phyloP scores from a whole-genome alignment of 1,284 basidiomycete genomes.

The Mixia osmundae region DNA sequence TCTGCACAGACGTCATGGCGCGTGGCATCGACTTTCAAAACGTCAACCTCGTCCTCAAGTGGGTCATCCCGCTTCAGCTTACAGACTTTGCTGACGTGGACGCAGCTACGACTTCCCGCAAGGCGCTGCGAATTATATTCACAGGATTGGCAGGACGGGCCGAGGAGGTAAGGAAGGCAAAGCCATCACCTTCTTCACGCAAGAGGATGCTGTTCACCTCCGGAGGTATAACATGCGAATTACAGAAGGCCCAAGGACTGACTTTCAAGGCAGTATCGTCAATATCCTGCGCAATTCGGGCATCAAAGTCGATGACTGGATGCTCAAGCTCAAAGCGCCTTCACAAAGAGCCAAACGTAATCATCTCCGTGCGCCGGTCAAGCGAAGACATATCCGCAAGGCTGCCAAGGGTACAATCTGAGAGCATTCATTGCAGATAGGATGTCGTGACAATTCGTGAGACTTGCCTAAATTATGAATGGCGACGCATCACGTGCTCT shows the following conservation, averaged over 20 bases:
- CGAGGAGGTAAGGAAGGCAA: conserved; percentile 74
- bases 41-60: conserved; percentile 83
- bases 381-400: too few species aligned
- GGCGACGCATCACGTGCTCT: too few species aligned
- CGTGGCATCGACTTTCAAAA: conserved; percentile 96
- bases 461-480: too few species aligned
- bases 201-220: conserved; percentile 72
- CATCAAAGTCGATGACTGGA: conserved; percentile 72
- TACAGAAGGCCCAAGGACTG: not conserved
- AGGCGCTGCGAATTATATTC: conserved; percentile 79
- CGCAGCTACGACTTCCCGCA: conserved; percentile 50
- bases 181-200: conserved; percentile 85
- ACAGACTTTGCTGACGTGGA: not conserved
- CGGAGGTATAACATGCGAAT: conserved; percentile 41
- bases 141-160: conserved; percentile 86
- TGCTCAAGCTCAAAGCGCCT: conserved; percentile 36
- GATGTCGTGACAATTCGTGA: too few species aligned
- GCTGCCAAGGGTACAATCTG: too few species aligned
- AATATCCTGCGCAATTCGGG: conserved; percentile 82
- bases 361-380: not conserved
- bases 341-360: conserved; percentile 19
- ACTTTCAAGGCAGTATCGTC: conserved; percentile 40
- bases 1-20: conserved; percentile 84
- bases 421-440: too few species aligned
- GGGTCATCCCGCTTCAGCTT: conserved; percentile 23